phyloP scores from a whole-genome alignment of 306 rosid genomes.

The Parietaria judaica region DNA sequence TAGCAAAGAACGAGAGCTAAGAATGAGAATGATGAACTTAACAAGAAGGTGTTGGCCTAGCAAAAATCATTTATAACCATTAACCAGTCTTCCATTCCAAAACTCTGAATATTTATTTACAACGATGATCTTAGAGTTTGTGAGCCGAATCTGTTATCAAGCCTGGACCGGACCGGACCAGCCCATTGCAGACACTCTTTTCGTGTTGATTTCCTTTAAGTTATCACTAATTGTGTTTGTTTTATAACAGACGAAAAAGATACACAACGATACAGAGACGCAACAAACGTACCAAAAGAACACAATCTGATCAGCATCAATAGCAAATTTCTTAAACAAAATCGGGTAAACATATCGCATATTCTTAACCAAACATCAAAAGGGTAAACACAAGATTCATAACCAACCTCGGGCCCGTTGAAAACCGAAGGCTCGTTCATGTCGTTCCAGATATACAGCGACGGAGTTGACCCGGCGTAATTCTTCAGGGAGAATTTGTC shows the following conservation, averaged over 20 bases:
- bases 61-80: too few species aligned
- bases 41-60: too few species aligned
- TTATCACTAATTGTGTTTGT: too few species aligned
- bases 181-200: too few species aligned
- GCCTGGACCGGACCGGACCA: too few species aligned
- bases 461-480: constrained; percentile 89
- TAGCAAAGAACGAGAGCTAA: neutral
- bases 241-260: too few species aligned
- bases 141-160: too few species aligned
- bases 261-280: neutral
- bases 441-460: constrained; percentile 92
- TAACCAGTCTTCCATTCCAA: too few species aligned
- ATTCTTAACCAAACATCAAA: constrained; percentile 8
- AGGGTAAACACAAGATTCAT: constrained; percentile 5
- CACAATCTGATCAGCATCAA: neutral
- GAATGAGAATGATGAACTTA: neutral
- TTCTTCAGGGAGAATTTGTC: constrained; percentile 56
- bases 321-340: neutral
- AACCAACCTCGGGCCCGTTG: constrained; percentile 93
- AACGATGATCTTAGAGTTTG: too few species aligned
- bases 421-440: constrained; percentile 99
- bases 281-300: neutral
- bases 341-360: neutral
- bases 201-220: too few species aligned
- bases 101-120: neutral